Base-by-base conservation (phyloP, 495 filamentous ascomycete genomes). In the Neurospora sp. region DNA sequence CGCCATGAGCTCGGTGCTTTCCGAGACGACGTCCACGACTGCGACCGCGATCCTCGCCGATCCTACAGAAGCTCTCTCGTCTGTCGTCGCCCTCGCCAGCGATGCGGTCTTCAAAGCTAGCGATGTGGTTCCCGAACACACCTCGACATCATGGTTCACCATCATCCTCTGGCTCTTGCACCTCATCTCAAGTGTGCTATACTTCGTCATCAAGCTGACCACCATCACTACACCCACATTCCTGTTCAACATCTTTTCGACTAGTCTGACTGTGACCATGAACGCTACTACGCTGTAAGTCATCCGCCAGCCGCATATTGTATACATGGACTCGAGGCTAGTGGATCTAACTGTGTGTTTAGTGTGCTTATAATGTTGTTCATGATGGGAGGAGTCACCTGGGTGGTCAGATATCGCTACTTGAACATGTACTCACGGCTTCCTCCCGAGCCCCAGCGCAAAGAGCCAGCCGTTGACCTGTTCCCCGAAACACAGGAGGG, bases 211-310 rank as follows among this genome's bases (percentile, higher is more conserved):
- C 73, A 93, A 92, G 71, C 93, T 97, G 76, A 86, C 90, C 9
- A 97, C 94, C 39, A 92, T 98, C 72, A 95, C 94, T 6, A 80
- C 97, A 73, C 95, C 96, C 43, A 92, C 93, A 80, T 89, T 94
- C 82, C 87, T 98, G 8, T 98, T 97, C 82, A 94, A 91, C 11
- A 86, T 98, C 70, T 94, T 98, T 79, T 98, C 95, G n/a, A 97
- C 92, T 75, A 96, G 92, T 82, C 80, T 96, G 82, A 99, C 96
- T 0, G 92, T 99, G 79, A 99, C 96, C 11, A 96, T 99, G 94
- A 98, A 97, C 79, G 93, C 94, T 75, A 99, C 96, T 9, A 98
- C 96, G 37, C 80, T 98, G 92, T 96, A 89, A 79, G 89, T 78
- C 40, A 66, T 28, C 40, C 9, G 24, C 15, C 36, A 43, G 39